Base-by-base conservation (phyloP, 148 eudicot genomes). In the Drosera capensis region DNA sequence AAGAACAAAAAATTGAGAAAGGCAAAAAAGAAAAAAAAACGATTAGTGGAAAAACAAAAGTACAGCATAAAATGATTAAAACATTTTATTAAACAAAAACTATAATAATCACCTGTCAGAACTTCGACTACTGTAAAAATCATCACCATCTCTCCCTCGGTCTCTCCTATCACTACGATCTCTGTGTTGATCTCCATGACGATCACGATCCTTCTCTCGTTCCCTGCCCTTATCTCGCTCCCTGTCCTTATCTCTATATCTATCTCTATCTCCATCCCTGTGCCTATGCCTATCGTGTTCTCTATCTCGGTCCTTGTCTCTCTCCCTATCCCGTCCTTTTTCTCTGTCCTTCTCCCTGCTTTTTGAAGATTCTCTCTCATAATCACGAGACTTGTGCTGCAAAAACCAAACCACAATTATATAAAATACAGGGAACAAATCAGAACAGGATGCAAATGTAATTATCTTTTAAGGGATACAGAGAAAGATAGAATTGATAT, bases 341-440 rank as follows among this genome's bases (percentile, higher is more conserved):
- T 34, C 38, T 34, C 38, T 34, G 14, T 34, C 38, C 38, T 34
- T 34, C n/a, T 34, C 38, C 14, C 14, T 34, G 38, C 9, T 34
- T 34, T 11, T 34, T 2, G 13, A 34, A 34, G 38, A 34, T 34
- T 34, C 38, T 34, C 38, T 34, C 38, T 0, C 13, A 34, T 34
- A 34, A 34, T 34, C 38, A 34, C 38, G 38, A 34, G 38, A 34
- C 11, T 13, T 15, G n/a, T 34, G 38, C 38, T 34, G 38, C 38
- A n/a, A n/a, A n/a, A n/a, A n/a, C 38, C 38, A 34, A 9, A 34
- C 11, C 38, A 34, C 38, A 34, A 9, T 34, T 9, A 34, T 34
- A 28, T 28, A 28, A 28, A 28, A 28, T 28, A 11, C 11, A 11
- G 11, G 11, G 11, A 28, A 28, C 5, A 28, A 11, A 28, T 5